Base-by-base conservation (phyloP, 768 basidiomycete species). In the Amanita inopinata region DNA sequence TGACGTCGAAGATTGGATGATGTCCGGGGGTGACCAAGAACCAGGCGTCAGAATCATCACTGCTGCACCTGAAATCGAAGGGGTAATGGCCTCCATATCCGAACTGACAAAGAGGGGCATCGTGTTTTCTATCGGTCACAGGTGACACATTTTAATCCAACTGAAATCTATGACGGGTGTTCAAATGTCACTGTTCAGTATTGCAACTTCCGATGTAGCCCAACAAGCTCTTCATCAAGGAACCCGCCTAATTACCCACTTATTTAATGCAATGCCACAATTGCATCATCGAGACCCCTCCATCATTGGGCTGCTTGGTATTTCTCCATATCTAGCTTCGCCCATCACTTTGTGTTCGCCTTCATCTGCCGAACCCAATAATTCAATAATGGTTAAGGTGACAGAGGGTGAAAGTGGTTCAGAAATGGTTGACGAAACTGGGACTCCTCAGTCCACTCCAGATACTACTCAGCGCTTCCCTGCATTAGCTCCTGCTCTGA, bases 251-350 rank as follows among this genome's bases (percentile, higher is more conserved):
- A 87, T 93, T 50, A 93, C 91, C 0, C 91, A 93, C 60, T 66
- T 93, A 18, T 92, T 90, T 77, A 94, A 94, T 51, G 87, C 89
- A 5, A 91, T 91, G 89, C 85, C 85, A 10, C 85, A 84, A 52
- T 61, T 88, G 28, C 84, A 93, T 57, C 90, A 94, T 56, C 75
- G 91, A 24, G 89, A 92, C 57, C 90, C 91, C 8, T 86, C 86
- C 8, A 88, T 93, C 54, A 89, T 93, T 43, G 91, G 91, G 19
- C 71, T 93, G 5, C 63, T 94, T 40, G 88, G 88, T 19, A 75
- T 87, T 30, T 82, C 81, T 10, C 83, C 81, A 1, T 71, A 76
- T 53, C 61, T 77, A 27, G 69, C 69, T 17, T 64, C 69, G 4
- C 60, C 60, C 0, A 58, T 64, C 40, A 61, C 67, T 24, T 38